Conservation (phyloP, 257 asterid species). For the Solanum infundibuliforme region DNA sequence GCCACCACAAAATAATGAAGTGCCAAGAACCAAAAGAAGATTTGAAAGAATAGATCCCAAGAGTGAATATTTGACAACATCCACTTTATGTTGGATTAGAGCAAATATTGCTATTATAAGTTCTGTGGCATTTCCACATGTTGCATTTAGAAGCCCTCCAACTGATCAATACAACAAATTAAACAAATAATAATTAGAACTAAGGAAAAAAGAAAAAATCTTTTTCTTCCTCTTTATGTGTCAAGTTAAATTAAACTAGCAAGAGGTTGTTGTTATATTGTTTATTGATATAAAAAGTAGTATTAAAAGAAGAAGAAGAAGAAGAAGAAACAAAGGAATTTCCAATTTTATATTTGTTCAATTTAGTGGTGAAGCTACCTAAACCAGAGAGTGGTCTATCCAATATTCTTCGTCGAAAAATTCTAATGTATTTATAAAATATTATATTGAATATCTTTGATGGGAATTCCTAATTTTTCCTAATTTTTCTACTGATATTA, state of each 20-base stretch:
- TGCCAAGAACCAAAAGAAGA: conserved; percentile 89
- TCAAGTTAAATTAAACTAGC: neutral
- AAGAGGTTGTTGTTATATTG: neutral
- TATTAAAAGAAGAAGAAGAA: neutral
- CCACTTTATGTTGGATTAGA: conserved; percentile 51
- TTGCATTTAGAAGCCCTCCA: conserved; percentile 94
- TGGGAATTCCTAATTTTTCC: neutral
- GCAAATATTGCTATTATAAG: conserved; percentile 78
- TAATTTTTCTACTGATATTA: neutral
- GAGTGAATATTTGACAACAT: conserved; percentile 71
- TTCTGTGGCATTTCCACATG: conserved; percentile 97
- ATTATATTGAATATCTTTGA: neutral
- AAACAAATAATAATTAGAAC: neutral
- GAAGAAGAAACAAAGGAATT: neutral
- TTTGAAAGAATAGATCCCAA: conserved; percentile 87
- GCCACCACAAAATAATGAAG: conserved; percentile 94
- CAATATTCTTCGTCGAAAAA: neutral
- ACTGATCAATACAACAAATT: conserved; percentile 25
- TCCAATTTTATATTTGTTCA: neutral
- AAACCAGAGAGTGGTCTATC: neutral
- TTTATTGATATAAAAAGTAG: neutral
- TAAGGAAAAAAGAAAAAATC: too few relatives aligned
- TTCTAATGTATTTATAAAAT: neutral
- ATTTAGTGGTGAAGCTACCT: neutral
- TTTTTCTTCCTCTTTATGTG: neutral